Percentiles rank a stretch among this genome's conserved stretches.
Conservation (phyloP, 495 filamentous ascomycete genomes). For the Cudoniella acicularis region DNA sequence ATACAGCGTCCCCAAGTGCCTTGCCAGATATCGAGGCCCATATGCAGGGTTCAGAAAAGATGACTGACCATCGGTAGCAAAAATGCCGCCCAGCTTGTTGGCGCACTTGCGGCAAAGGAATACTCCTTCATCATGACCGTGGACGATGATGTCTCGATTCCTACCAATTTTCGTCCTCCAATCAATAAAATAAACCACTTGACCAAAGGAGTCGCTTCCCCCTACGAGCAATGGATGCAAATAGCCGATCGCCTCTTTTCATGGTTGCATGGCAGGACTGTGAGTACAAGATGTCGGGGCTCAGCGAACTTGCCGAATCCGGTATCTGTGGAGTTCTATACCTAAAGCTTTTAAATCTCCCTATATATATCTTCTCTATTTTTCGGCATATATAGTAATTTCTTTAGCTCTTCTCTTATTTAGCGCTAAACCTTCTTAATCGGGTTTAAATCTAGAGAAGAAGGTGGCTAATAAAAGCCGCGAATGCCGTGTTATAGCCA, state of each 20-base stretch:
- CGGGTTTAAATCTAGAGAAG: too few relatives aligned
- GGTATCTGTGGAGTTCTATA: slow-evolving; percentile 3
- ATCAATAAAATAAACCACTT: slow-evolving; percentile 34
- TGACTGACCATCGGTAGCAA: slow-evolving; percentile 22
- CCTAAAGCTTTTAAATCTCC: too few relatives aligned
- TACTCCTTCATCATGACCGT: slow-evolving; percentile 43
- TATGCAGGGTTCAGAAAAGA: background rate
- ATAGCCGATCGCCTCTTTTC: slow-evolving; percentile 31
- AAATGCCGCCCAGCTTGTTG: slow-evolving; percentile 44
- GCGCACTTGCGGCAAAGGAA: slow-evolving; percentile 36
- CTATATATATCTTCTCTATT: too few relatives aligned
- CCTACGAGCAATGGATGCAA: slow-evolving; percentile 37
- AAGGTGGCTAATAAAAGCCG: too few relatives aligned
- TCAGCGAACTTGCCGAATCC: slow-evolving; percentile 16
- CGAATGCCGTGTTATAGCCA: too few relatives aligned
- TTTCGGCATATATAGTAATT: too few relatives aligned
- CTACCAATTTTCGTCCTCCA: slow-evolving; percentile 40
- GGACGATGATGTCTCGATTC: slow-evolving; percentile 45
- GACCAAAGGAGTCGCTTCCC: slow-evolving; percentile 41
- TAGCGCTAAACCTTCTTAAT: too few relatives aligned
- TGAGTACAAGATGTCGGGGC: slow-evolving; percentile 42
- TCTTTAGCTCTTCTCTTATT: too few relatives aligned
- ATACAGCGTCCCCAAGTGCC: too few relatives aligned
- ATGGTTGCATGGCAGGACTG: slow-evolving; percentile 45
- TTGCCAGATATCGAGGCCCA: background rate